Conservation (phyloP, 192 early-diverging fungal species). For the Linnemannia exigua region DNA sequence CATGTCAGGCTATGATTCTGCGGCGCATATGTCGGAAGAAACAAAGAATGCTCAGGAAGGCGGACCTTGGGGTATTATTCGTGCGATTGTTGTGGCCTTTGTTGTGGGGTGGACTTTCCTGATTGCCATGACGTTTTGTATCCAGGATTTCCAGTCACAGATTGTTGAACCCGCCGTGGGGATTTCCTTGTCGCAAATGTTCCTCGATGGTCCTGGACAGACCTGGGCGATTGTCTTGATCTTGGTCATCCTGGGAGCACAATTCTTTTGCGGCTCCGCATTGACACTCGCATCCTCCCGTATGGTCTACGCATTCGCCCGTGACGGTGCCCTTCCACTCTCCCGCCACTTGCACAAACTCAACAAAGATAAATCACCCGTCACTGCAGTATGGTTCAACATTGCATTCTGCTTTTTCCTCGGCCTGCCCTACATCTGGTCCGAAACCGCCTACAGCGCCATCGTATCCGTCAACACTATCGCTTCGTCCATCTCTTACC, state of each 20-base stretch:
- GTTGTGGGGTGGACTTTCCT: constrained; percentile 62
- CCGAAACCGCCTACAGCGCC: constrained; percentile 62
- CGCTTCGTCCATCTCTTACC: constrained; percentile 64
- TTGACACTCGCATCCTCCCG: constrained; percentile 64
- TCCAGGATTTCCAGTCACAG: constrained; percentile 54
- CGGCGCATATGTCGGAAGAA: constrained; percentile 66
- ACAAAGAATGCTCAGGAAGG: constrained; percentile 65
- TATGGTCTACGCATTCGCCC: constrained; percentile 71
- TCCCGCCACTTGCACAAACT: constrained; percentile 62
- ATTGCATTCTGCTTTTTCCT: constrained; percentile 63
- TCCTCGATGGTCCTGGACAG: constrained; percentile 61
- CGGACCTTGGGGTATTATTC: constrained; percentile 63
- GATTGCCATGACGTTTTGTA: constrained; percentile 61
- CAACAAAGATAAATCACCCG: constrained; percentile 61
- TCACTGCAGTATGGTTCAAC: constrained; percentile 67
- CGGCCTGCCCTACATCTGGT: constrained; percentile 65
- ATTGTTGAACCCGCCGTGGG: constrained; percentile 58
- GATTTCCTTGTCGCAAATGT: constrained; percentile 60
- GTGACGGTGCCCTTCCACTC: constrained; percentile 68
- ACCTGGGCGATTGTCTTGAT: constrained; percentile 64
- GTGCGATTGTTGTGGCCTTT: constrained; percentile 55
- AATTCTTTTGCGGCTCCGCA: constrained; percentile 64
- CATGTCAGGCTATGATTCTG: constrained; percentile 66
- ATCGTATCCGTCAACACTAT: constrained; percentile 72
- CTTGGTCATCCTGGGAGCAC: constrained; percentile 60